Percentiles rank a stretch among this genome's conserved stretches.
Evolutionary conservation across 495 filamentous ascomycete genomes (phyloP).

Genomic region (Penicillium egyptiacum): DNA sequence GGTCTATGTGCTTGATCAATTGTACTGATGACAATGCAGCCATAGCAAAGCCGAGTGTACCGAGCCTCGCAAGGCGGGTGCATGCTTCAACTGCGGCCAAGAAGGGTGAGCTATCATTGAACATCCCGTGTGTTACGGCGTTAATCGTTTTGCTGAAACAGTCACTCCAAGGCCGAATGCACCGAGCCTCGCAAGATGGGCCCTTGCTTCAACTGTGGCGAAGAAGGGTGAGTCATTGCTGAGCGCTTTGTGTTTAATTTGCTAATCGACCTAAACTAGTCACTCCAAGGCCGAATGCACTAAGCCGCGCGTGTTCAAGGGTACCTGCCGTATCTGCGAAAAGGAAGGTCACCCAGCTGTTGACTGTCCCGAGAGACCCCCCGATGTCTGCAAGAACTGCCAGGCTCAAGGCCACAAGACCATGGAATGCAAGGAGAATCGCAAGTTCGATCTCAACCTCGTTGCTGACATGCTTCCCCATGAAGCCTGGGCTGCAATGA

Average conservation of each 20-base stretch:
- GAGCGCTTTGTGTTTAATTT: neutral
- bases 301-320: conserved; percentile 64
- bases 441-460: conserved; percentile 63
- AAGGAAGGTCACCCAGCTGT: conserved; percentile 68
- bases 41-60: conserved; percentile 15
- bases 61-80: conserved; percentile 15
- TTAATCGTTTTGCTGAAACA: neutral
- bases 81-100: conserved; percentile 81
- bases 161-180: conserved; percentile 13
- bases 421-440: conserved; percentile 65
- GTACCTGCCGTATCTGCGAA: conserved; percentile 71
- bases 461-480: conserved; percentile 60
- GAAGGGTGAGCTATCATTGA: conserved; percentile 53
- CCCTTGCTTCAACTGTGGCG: conserved; percentile 23
- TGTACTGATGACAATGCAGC: neutral
- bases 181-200: conserved; percentile 6
- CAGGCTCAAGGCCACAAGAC: conserved; percentile 64
- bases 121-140: neutral
- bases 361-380: conserved; percentile 68
- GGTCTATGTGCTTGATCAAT: neutral
- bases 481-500: conserved; percentile 68
- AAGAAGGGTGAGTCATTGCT: conserved; percentile 13
- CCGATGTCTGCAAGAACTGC: conserved; percentile 73
- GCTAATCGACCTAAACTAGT: neutral
- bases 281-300: conserved; percentile 66